phyloP scores from a whole-genome alignment of 176 grass and related monocot species.

The Zea mays region Zm-B73-REFERENCE-NAM-5.0 NC_050098.1:232026001-232026500 shows the following conservation, averaged over 20 bases:
- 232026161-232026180: slow-evolving; percentile 99
- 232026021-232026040: slow-evolving; percentile 85
- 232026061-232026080: slow-evolving; percentile 20
- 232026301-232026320: slow-evolving; percentile 18
- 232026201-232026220: slow-evolving; percentile 66
- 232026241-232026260: slow-evolving; percentile 24
- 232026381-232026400: slow-evolving; percentile 16
- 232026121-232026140: slow-evolving; percentile 43
- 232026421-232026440: neutral
- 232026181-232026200: slow-evolving; percentile 95
- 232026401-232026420: neutral
- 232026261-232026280: slow-evolving; percentile 25
- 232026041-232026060: slow-evolving; percentile 92
- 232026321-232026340: slow-evolving; percentile 11
- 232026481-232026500: neutral
- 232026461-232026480: neutral
- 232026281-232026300: slow-evolving; percentile 24
- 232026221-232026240: slow-evolving; percentile 21
- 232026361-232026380: neutral
- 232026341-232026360: neutral
- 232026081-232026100: slow-evolving; percentile 41
- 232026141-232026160: slow-evolving; percentile 99
- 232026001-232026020: slow-evolving; percentile 99
- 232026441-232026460: slow-evolving; percentile 1
- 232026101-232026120: slow-evolving; percentile 21